Percentiles rank a stretch among this genome's conserved stretches.
These are phyloP conservation scores for Pyrenula aspistea DNA, from an alignment of 495 filamentous ascomycete species.

Conservation along the genomic window DNA sequence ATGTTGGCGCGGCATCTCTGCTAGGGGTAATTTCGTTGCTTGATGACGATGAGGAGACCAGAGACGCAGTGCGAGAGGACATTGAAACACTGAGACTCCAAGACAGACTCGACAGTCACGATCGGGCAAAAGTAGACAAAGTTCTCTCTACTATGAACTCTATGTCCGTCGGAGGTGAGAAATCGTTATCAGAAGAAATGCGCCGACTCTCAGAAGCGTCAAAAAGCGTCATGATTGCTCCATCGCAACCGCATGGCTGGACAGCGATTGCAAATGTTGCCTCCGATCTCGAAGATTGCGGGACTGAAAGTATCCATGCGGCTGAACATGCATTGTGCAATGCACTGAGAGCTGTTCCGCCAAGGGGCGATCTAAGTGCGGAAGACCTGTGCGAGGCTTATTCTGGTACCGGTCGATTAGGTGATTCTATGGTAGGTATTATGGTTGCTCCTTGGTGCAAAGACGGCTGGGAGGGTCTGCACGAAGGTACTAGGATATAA, in stretches of 20 bases:
- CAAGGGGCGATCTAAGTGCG: conserved; percentile 52
- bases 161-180: conserved; percentile 22
- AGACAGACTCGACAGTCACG: conserved; percentile 34
- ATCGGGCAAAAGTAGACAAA: conserved; percentile 40
- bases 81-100: conserved; percentile 57
- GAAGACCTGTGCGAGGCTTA: conserved; percentile 63
- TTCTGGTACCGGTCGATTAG: conserved; percentile 56
- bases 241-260: conserved; percentile 68
- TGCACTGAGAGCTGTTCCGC: conserved; percentile 60
- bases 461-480: conserved; percentile 48
- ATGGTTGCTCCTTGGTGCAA: conserved; percentile 70
- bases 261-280: conserved; percentile 49
- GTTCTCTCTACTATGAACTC: conserved; percentile 45
- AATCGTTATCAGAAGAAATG: conserved; percentile 20
- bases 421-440: conserved; percentile 65
- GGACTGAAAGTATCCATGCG: conserved; percentile 27
- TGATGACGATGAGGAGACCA: conserved; percentile 62
- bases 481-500: background rate
- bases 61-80: conserved; percentile 72
- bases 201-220: conserved; percentile 43
- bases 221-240: conserved; percentile 64
- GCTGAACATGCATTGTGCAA: conserved; percentile 73
- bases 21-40: conserved; percentile 73
- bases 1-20: conserved; percentile 65
- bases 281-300: conserved; percentile 15